These are phyloP conservation scores for Lippia alba DNA, from an alignment of 305 asterid species.

Conservation along the genomic window DNA sequence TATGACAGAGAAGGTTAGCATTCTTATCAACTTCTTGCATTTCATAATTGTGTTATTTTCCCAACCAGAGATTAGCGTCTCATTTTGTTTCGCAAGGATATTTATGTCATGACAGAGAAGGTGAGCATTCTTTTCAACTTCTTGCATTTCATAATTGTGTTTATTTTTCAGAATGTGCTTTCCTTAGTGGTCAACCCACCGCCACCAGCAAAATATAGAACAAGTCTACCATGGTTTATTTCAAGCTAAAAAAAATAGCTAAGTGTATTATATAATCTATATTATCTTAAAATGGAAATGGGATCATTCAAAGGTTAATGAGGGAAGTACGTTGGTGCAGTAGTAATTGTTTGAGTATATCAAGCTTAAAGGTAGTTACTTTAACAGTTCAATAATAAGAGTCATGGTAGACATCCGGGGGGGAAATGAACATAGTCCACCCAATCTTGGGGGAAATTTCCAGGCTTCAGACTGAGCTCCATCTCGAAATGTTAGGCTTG, in stretches of 20 bases:
- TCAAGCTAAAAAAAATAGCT: constrained; percentile 4
- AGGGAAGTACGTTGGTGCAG: background rate
- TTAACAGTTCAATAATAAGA: constrained; percentile 10
- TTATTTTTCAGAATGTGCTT: background rate
- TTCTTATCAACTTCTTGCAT: background rate
- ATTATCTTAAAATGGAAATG: too few species aligned
- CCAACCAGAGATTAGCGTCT: constrained; percentile 17
- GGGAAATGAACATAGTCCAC: too few species aligned
- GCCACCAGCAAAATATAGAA: background rate
- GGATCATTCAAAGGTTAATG: too few species aligned
- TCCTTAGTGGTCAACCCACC: constrained; percentile 7
- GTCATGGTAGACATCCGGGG: constrained; percentile 14
- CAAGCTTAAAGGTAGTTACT: constrained; percentile 11
- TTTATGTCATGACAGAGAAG: constrained; percentile 17
- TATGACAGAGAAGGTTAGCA: constrained; percentile 15
- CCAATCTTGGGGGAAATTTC: too few species aligned
- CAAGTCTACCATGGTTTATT: background rate
- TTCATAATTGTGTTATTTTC: background rate
- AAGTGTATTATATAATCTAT: too few species aligned
- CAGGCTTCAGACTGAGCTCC: too few species aligned
- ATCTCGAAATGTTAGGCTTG: too few species aligned
- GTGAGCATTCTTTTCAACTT: constrained; percentile 2
- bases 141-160: background rate
- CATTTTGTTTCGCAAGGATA: constrained; percentile 22
- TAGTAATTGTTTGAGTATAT: constrained; percentile 9